Conservation (phyloP, 129 eudicot species). For the Apium graveolens region DNA sequence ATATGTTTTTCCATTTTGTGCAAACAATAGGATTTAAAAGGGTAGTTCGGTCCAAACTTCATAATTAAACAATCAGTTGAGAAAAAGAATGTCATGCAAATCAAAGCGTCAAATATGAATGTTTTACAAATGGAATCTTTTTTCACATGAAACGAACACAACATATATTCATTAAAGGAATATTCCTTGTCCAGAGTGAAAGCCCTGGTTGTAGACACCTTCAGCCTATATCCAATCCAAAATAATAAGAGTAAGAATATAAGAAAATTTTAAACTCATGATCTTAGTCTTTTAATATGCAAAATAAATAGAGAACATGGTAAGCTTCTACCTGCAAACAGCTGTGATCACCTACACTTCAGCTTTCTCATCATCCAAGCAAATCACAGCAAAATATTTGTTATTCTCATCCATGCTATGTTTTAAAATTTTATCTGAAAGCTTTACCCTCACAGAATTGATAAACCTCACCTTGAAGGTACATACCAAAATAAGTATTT, state of each 20-base stretch:
- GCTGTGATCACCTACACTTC: constrained; percentile 62
- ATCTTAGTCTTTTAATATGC: not conserved
- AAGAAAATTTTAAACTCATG: not conserved
- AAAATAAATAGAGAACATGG: not conserved
- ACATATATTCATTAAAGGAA: not conserved
- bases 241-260: not conserved
- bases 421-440: constrained; percentile 82
- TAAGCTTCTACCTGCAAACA: not conserved
- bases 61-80: not conserved
- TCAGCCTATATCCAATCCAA: too few species aligned
- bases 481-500: constrained; percentile 2
- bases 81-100: not conserved
- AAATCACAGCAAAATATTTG: too few species aligned
- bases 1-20: not conserved
- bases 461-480: constrained; percentile 72
- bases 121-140: not conserved
- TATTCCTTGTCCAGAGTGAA: constrained; percentile 89
- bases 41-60: not conserved
- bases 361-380: too few species aligned
- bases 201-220: constrained; percentile 94
- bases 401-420: too few species aligned
- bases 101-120: not conserved
- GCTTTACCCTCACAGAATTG: constrained; percentile 83
- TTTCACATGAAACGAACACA: too few species aligned
- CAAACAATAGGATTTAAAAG: too few species aligned